phyloP scores from a whole-genome alignment of 169 alveolate species.

The Babesia bigemina region DNA sequence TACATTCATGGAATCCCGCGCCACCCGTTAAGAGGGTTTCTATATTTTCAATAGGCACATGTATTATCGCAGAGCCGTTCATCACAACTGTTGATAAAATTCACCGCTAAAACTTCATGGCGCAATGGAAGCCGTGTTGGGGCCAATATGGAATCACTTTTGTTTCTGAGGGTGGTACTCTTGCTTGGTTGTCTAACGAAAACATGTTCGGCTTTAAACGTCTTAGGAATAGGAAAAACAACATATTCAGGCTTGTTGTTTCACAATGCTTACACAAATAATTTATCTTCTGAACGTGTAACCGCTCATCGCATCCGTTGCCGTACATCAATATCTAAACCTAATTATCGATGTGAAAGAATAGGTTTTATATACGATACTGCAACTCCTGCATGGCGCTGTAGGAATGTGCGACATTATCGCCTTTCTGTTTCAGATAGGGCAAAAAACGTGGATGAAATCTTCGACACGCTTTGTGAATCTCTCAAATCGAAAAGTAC shows the following conservation, averaged over 20 bases:
- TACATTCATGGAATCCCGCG: background rate
- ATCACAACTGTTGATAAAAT: background rate
- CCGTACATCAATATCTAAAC: background rate
- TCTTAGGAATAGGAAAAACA: background rate
- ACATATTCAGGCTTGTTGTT: background rate
- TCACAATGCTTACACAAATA: no score
- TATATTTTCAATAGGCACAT: background rate
- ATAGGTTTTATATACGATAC: background rate
- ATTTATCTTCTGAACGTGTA: background rate
- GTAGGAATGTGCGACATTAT: background rate
- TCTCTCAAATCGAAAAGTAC: constrained; percentile 47
- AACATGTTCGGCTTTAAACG: background rate
- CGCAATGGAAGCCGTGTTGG: constrained; percentile 27
- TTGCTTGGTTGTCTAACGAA: constrained; percentile 1
- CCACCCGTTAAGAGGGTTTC: background rate
- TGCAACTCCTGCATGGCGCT: background rate
- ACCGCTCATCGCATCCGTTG: background rate
- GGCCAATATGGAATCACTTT: constrained; percentile 19
- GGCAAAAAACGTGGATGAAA: constrained; percentile 30
- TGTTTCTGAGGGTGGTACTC: constrained; percentile 5
- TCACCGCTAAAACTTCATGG: no score
- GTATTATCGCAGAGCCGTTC: background rate
- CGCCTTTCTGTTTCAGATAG: background rate
- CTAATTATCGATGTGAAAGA: background rate
- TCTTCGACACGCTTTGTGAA: constrained; percentile 14